A percentile compares a stretch with the other conserved stretches of the same genome.
phyloP scores from a whole-genome alignment of 2,329 filamentous ascomycete species.

The Curvularia verruculosa region DNA sequence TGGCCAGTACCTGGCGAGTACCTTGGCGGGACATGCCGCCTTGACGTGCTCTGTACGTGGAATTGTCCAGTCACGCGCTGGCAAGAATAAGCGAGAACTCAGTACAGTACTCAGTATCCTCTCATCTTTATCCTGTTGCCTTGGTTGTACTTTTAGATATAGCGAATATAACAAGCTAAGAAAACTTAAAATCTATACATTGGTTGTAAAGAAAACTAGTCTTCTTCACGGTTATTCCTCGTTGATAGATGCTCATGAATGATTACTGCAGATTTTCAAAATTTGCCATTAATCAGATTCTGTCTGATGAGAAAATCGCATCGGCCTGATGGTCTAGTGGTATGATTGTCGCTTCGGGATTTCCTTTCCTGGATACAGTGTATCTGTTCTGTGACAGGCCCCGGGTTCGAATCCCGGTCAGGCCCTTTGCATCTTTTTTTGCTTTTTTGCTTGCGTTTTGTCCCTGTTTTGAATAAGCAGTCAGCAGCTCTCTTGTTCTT shows the following conservation, averaged over 20 bases:
- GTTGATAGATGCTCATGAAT: too few relatives aligned
- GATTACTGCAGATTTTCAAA: neutral
- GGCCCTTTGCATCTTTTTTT: conserved; percentile 27
- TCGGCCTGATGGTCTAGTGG: conserved; percentile 43
- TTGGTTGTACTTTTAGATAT: too few relatives aligned
- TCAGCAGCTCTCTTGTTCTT: conserved; percentile 1
- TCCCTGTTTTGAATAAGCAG: too few relatives aligned
- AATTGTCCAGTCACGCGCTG: too few relatives aligned
- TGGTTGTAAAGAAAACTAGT: too few relatives aligned
- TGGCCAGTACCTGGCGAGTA: neutral
- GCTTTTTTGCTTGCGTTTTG: neutral
- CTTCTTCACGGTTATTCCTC: too few relatives aligned
- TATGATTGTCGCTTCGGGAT: conserved; percentile 42
- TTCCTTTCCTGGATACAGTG: conserved; percentile 29
- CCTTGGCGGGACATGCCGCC: neutral
- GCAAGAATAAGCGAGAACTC: too few relatives aligned
- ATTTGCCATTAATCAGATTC: conserved; percentile 14
- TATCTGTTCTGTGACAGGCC: conserved; percentile 45
- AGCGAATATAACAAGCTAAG: too few relatives aligned
- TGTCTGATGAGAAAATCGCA: neutral
- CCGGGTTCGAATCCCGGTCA: conserved; percentile 48
- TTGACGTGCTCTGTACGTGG: neutral
- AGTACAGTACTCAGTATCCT: too few relatives aligned
- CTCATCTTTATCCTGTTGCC: too few relatives aligned
- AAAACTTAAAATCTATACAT: too few relatives aligned